phyloP scores from a whole-genome alignment of 805 yeast species.

The Candida tammaniensis region DNA sequence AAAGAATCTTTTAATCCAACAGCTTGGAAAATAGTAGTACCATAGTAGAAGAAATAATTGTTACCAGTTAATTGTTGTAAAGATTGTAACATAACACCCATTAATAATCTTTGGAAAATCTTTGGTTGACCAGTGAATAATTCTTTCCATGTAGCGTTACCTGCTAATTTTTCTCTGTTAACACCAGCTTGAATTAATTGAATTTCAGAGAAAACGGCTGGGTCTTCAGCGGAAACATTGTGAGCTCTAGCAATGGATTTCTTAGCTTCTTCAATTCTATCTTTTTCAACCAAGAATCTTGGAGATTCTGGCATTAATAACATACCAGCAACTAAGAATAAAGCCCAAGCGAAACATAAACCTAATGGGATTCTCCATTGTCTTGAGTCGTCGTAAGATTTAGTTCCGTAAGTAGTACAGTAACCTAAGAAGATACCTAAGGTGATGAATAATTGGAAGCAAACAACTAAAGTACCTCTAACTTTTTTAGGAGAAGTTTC shows the following conservation, averaged over 20 bases:
- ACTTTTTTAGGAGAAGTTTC: conserved; percentile 69
- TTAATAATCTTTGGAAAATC: conserved; percentile 51
- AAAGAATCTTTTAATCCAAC: conserved; percentile 52
- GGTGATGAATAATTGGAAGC: conserved; percentile 68
- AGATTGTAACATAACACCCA: conserved; percentile 58
- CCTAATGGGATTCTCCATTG: conserved; percentile 71
- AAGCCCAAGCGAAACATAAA: conserved; percentile 51
- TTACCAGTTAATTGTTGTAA: conserved; percentile 60
- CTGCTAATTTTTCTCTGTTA: conserved; percentile 59
- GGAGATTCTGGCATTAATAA: conserved; percentile 68
- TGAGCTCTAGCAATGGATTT: conserved; percentile 54
- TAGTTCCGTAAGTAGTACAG: conserved; percentile 63
- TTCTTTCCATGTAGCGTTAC: conserved; percentile 64
- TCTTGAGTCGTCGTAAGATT: conserved; percentile 46
- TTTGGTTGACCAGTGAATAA: conserved; percentile 62
- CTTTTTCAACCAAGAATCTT: conserved; percentile 53
- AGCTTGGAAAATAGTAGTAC: conserved; percentile 52
- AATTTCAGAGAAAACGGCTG: conserved; percentile 51
- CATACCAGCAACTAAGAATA: conserved; percentile 49
- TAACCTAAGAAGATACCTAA: conserved; percentile 70
- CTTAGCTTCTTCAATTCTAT: conserved; percentile 51
- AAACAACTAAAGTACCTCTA: conserved; percentile 69
- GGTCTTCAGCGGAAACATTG: conserved; percentile 51
- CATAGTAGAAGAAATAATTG: conserved; percentile 61
- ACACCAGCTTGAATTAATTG: conserved; percentile 56